Conservation (phyloP, 305 asterid genomes). For the Solanum aculeatissimum region DNA sequence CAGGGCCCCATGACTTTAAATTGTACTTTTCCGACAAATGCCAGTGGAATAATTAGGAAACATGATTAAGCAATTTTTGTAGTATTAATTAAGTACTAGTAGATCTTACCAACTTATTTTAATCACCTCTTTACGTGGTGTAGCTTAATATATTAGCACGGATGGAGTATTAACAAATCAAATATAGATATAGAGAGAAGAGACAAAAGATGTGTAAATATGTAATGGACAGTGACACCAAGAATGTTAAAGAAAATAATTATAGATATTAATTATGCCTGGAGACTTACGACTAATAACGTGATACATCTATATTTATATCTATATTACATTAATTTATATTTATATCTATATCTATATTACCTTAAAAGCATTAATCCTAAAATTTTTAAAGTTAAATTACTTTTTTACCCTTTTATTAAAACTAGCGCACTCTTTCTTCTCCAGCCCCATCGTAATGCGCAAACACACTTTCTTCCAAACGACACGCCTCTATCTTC, state of each 20-base stretch:
- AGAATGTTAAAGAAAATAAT: not conserved
- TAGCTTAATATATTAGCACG: not conserved
- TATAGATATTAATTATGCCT: not conserved
- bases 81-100: not conserved
- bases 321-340: too few relatives aligned
- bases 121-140: not conserved
- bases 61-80: not conserved
- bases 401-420: too few relatives aligned
- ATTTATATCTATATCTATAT: too few relatives aligned
- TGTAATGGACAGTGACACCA: not conserved
- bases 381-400: too few relatives aligned
- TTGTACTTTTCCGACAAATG: not conserved
- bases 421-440: too few relatives aligned
- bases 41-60: not conserved
- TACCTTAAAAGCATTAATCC: too few relatives aligned
- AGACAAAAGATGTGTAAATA: not conserved
- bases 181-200: not conserved
- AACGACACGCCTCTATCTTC: too few relatives aligned
- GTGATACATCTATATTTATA: too few relatives aligned
- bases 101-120: not conserved
- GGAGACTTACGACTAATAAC: not conserved
- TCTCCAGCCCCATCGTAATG: too few relatives aligned
- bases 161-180: not conserved
- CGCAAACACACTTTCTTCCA: too few relatives aligned
- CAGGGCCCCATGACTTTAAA: not conserved